phyloP scores from a whole-genome alignment of 2,329 filamentous ascomycete species.

The Coniochaeta hoffmannii region DNA sequence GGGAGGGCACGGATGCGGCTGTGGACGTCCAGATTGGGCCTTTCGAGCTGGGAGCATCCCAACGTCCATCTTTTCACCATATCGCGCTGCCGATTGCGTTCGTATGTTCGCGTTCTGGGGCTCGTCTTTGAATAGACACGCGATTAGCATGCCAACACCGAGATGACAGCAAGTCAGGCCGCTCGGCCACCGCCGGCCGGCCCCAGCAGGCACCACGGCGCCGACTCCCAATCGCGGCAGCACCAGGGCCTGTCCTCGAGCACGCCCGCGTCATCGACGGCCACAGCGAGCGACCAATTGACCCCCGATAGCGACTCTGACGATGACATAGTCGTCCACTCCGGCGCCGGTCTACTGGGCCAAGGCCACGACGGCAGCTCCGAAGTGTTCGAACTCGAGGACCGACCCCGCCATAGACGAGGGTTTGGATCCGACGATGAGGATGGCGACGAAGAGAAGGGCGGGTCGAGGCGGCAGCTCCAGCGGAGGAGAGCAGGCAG shows the following conservation, averaged over 20 bases:
- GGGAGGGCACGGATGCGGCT: too few relatives aligned
- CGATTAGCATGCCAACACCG: not conserved
- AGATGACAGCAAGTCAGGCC: conserved; percentile 1
- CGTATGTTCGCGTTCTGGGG: not conserved
- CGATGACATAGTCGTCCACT: conserved; percentile 3
- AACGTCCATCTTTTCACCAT: not conserved
- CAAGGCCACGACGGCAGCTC: conserved; percentile 4
- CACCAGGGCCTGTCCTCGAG: not conserved
- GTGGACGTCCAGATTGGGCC: too few relatives aligned
- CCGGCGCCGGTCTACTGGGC: not conserved
- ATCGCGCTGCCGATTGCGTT: not conserved
- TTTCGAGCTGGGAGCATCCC: not conserved
- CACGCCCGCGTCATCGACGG: conserved; percentile 6
- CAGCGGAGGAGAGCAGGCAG: conserved; percentile 3
- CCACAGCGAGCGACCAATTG: conserved; percentile 9
- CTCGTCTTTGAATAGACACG: not conserved
- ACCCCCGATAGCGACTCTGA: conserved; percentile 14
- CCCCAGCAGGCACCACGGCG: not conserved
- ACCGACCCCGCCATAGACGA: conserved; percentile 1
- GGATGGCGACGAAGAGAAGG: conserved; percentile 7
- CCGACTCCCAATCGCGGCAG: not conserved
- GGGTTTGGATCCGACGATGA: conserved; percentile 2
- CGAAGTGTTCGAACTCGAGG: conserved; percentile 15
- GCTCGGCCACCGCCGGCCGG: not conserved
- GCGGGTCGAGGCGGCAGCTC: not conserved